Base-by-base conservation (phyloP, 2,329 filamentous ascomycete species). In the Curvularia spicifera region DNA sequence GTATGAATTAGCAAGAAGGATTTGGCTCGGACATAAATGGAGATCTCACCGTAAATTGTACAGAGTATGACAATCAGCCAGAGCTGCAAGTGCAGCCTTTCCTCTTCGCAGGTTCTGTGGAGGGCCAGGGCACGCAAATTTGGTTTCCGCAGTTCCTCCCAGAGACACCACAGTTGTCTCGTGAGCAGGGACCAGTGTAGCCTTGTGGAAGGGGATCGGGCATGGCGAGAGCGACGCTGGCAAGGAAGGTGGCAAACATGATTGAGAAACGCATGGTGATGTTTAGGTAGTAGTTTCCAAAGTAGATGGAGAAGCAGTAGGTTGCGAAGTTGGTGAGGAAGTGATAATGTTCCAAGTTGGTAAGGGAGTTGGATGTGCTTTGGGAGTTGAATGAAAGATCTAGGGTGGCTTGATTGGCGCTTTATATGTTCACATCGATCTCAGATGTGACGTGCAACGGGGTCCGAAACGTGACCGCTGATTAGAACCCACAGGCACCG, bases 121-220 rank as follows among this genome's bases (percentile, higher is more conserved):
- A n/a, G 18, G 65, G 65, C 60, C 60, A 67, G 4, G 37, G 24
- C 15, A 67, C 65, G 40, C 65, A 67, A 4, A 64, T 28, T 4
- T 22, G 45, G 12, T 26, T 37, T 18, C 43, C 15, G 12, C 65
- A 67, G 10, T 58, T 37, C 18, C 40, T 12, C 15, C 57, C 53
- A 18, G 39, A 56, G 7, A 48, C 61, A 20, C 65, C 65, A 35
- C 65, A 67, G 43, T 63, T 50, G 26, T 54, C 26, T 29, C 18
- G 33, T 7, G 51, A 33, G 52, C 65, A 67, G n/a, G 68, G 65
- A 4, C 67, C 66, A 0, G 53, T 53, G 50, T 65, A 71, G 42
- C 61, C 67, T 55, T 64, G 66, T 15, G 68, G 64, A 2, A 61
- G 39, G n/a, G 66, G 66, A 31, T 70, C 66, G 29, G 68, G 67